These are phyloP conservation scores for Colletotrichum sp. DNA, from an alignment of 2,329 filamentous ascomycete genomes.

Conservation along the genomic window DNA sequence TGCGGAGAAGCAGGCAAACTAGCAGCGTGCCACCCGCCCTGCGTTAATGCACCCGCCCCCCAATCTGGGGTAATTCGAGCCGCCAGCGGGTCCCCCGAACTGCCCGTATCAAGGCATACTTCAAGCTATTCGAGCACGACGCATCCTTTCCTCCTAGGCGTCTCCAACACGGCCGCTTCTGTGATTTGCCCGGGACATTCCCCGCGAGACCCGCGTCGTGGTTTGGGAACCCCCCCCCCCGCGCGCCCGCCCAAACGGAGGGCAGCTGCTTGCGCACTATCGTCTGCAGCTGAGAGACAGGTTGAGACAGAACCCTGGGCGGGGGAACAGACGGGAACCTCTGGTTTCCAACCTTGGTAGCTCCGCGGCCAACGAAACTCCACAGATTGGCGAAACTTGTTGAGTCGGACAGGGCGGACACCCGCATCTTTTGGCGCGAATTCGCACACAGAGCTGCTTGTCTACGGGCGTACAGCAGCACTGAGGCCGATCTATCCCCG, in stretches of 20 bases:
- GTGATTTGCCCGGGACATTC: conserved; percentile 8
- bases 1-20: conserved; percentile 4
- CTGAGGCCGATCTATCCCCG: conserved; percentile 12
- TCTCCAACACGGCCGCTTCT: neutral
- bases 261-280: neutral
- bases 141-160: neutral
- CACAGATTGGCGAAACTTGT: neutral
- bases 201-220: neutral
- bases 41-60: neutral
- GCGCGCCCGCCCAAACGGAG: neutral
- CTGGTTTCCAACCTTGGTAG: neutral
- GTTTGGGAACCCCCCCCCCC: neutral
- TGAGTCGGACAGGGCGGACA: neutral
- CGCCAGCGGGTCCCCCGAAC: neutral
- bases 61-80: conserved; percentile 16
- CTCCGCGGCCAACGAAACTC: neutral
- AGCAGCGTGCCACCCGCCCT: neutral
- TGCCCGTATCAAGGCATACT: neutral
- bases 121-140: neutral
- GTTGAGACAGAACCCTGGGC: neutral
- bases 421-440: neutral
- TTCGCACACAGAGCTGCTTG: neutral
- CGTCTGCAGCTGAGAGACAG: neutral
- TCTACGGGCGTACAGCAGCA: neutral
- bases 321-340: neutral